A percentile compares a stretch with the other conserved stretches of the same genome.
phyloP scores from a whole-genome alignment of 106 monocot species.

The Platanthera guangdongensis region DNA sequence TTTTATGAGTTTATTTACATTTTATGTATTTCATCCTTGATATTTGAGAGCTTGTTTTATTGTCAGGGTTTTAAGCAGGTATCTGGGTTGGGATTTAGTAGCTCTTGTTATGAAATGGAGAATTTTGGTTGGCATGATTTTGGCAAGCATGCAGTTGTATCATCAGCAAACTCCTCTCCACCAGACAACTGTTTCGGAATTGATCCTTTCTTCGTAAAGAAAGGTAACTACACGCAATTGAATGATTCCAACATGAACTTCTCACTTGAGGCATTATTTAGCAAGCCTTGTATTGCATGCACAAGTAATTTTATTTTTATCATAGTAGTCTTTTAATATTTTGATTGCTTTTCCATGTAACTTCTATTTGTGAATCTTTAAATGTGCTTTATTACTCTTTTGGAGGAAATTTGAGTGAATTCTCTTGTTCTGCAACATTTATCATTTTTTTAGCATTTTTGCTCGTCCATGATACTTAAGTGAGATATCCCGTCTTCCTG shows the following conservation, averaged over 20 bases:
- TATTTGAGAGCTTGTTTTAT: background rate
- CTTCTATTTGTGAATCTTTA: background rate
- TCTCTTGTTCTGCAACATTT: background rate
- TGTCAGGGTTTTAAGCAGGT: constrained; percentile 14
- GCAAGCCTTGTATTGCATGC: background rate
- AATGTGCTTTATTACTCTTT: background rate
- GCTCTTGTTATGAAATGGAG: constrained; percentile 29
- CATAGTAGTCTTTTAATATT: background rate
- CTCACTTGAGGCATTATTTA: background rate
- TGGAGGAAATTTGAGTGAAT: background rate
- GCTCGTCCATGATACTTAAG: background rate
- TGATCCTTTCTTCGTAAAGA: constrained; percentile 64
- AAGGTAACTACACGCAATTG: constrained; percentile 33
- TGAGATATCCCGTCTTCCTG: background rate
- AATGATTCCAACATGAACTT: background rate
- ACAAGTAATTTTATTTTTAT: background rate
- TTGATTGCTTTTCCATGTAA: background rate
- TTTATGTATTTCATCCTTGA: background rate
- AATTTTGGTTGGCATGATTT: constrained; percentile 65
- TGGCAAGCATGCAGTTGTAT: constrained; percentile 9
- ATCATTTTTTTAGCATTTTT: background rate
- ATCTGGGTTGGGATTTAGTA: constrained; percentile 8
- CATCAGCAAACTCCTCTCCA: constrained; percentile 10
- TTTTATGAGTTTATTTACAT: background rate
- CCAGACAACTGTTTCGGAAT: constrained; percentile 57